Base-by-base conservation (phyloP, 768 basidiomycete species). In the Tremella fuciformis region DNA sequence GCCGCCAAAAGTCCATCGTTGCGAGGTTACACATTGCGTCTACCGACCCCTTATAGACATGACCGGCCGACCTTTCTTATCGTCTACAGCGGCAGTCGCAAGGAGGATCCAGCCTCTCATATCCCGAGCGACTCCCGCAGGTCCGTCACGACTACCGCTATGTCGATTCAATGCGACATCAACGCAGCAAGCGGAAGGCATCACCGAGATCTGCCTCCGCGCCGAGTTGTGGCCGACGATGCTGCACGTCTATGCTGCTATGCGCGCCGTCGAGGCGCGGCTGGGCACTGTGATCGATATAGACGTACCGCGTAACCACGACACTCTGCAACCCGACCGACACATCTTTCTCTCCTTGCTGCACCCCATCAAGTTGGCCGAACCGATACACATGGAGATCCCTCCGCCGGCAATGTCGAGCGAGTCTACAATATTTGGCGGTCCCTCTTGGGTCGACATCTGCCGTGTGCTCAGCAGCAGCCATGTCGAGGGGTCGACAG, bases 221-320 rank as follows among this genome's bases (percentile, higher is more conserved):
- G 47, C 58, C 42, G 44, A 65, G 15, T 51, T 41, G 13, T 57
- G 63, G 13, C 57, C 54, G 7, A 59, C 64, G 6, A 34, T 69
- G 13, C 38, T 64, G 1, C 66, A 73, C 38, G 50, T 65, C 2
- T 60, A 63, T 38, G 60, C 67, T 7, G 63, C 73, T 18, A 51
- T 71, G n/a, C 56, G 54, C 57, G 62, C 63, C 1, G 58, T 71
- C 8, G 71, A 75, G 50, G 26, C 51, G 13, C 60, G 63, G 41
- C 21, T 70, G 2, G 62, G 62, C 7, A 38, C 57, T 3, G 37
- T 67, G n/a, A 34, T 67, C 15, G 29, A 59, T 26, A 53, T 73
- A 9, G 21, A 57, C 13, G 50, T 69, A 9, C 53, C 42, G 3
- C 53, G 57, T 41, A 57, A 66, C 53, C 50, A 44, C 11, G 65